phyloP scores from a whole-genome alignment of 306 rosid species.

The apple (Malus domestica) region DNA sequence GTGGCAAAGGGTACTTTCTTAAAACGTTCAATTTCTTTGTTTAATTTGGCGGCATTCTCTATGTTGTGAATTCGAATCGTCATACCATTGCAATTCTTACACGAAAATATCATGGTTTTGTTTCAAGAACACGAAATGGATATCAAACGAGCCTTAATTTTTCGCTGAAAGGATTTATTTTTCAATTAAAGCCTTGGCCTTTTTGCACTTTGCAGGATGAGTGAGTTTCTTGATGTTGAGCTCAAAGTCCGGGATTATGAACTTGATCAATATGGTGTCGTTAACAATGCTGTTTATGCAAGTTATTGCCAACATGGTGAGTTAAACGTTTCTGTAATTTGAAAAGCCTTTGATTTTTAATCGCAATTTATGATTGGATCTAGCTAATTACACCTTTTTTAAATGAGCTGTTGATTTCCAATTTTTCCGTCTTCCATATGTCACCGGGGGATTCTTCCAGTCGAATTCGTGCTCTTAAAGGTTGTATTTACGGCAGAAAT shows the following conservation, averaged over 20 bases:
- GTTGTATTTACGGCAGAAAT: neutral
- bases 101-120: neutral
- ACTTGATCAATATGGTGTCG: conserved; percentile 88
- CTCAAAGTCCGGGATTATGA: conserved; percentile 90
- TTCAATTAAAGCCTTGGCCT: no score
- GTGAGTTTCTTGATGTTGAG: conserved; percentile 47
- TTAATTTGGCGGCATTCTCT: neutral
- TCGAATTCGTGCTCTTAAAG: neutral
- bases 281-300: conserved; percentile 86
- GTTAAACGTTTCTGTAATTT: neutral
- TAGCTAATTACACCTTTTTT: neutral
- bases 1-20: conserved; percentile 51
- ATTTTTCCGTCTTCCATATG: neutral
- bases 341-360: neutral
- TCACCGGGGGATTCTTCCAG: neutral
- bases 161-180: no score
- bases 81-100: neutral
- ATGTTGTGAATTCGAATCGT: no score
- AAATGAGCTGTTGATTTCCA: neutral
- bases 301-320: conserved; percentile 90
- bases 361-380: neutral
- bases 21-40: neutral
- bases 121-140: no score
- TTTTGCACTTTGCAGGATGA: no score
- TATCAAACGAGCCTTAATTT: no score